A percentile compares a stretch with the other conserved stretches of the same genome.
phyloP scores from a whole-genome alignment of 176 grass and related monocot species.

The Miscanthus lutarioriparius region DNA sequence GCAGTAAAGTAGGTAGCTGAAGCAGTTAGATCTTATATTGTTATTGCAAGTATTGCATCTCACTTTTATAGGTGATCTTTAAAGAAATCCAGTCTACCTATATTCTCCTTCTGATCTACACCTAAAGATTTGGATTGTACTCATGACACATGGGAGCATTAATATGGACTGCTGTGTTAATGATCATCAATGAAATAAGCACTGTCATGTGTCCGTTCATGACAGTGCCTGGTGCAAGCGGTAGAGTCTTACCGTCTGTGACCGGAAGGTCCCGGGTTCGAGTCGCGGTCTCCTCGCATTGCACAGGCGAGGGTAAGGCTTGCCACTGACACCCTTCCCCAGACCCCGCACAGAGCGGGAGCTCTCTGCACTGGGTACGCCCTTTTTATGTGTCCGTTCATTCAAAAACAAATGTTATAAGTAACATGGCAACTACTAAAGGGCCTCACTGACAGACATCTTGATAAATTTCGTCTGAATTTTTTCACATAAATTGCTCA shows the following conservation, averaged over 20 bases:
- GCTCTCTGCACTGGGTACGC: too few relatives aligned
- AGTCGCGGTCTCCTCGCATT: too few relatives aligned
- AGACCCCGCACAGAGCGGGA: too few relatives aligned
- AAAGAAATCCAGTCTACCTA: not conserved
- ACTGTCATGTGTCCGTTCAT: not conserved
- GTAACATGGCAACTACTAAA: not conserved
- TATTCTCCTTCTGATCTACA: not conserved
- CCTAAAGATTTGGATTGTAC: not conserved
- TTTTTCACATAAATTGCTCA: not conserved
- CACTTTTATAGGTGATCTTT: conserved; percentile 1
- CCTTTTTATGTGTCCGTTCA: too few relatives aligned
- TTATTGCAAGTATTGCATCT: not conserved
- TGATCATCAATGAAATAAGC: not conserved
- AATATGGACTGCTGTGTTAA: not conserved
- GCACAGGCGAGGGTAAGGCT: too few relatives aligned
- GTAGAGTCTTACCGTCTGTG: too few relatives aligned
- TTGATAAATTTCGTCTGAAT: not conserved
- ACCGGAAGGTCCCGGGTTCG: too few relatives aligned
- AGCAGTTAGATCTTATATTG: conserved; percentile 10
- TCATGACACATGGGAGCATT: not conserved
- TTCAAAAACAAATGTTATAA: not conserved
- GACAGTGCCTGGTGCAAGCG: too few relatives aligned
- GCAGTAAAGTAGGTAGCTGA: conserved; percentile 39
- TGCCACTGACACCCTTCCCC: too few relatives aligned
- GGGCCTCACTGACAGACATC: not conserved